Base-by-base conservation (phyloP, 108 stramenopile genomes). In the Hondaea fermentalgiana region DNA sequence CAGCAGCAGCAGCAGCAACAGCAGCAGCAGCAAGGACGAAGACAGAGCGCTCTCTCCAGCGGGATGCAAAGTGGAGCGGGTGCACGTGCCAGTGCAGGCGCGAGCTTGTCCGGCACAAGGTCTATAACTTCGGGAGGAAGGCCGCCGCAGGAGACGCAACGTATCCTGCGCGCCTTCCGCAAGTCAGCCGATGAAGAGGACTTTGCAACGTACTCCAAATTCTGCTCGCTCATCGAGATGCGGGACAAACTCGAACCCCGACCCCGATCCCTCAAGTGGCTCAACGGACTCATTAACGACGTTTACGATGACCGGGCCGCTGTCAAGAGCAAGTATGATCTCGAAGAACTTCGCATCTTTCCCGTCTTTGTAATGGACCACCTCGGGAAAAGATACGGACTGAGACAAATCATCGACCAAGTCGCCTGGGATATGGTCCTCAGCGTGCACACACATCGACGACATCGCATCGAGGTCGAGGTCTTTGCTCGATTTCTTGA, bases 401-500 rank as follows among this genome's bases (percentile, higher is more conserved):
- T 89, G 5, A 5, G 72, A 42, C 76, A 58, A 57, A 76, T 91
- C 17, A 43, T 93, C 25, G 72, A 89, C n/a, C 87, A 92, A 58
- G 88, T 90, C 14, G 90, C 90, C 55, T 93, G 93, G 90, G 93
- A 93, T 29, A 57, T 93, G 19, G 60, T 93, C 10, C 92, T 89
- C 60, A 83, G 51, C 49, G 76, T 83, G 76, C 76, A 83, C 28
- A 83, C 76, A 12, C 45, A 43, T 59, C 53, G 42, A 3, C 42
- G 51, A 23, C 51, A 35, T 43, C 49, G 72, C 60, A 29, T 57
- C 60, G 59, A 88, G 16, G 89, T 91, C 19, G 93, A 93, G 44
- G 89, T 93, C 8, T 93, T 93, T 83, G 90, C 91, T 14, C 88
- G 93, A 8, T 93, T 93, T 89, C 44, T 93, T 44, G 90, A 93